Base-by-base conservation (phyloP, 192 early-diverging fungal species). In the Mortierella antarctica region DNA sequence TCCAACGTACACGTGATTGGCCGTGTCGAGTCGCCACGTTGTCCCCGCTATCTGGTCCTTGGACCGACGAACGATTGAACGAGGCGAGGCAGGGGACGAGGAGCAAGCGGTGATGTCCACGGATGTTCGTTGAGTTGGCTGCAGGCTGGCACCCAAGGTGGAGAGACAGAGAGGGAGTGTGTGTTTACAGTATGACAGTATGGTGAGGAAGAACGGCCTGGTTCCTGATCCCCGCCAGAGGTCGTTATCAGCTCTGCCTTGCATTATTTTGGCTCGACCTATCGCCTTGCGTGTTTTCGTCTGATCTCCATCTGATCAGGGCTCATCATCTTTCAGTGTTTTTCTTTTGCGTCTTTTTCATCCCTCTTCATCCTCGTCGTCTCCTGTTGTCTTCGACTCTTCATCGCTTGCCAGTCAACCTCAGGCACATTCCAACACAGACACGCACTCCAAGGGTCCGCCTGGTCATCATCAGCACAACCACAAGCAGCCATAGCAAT, bases 281-380 rank as follows among this genome's bases (percentile, higher is more conserved):
- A 31, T 31, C 31, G 31, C 31, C 1, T 1, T 31, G 31, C 31
- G 31, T 31, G 31, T 31, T 31, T 31, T 31, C 31, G 31, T 31
- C 31, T 31, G 31, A 31, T 31, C 31, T 31, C 31, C 31, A 31
- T 31, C 31, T 31, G 31, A 31, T 31, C 31, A 31, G 31, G 31
- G 31, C 50, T 18, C 14, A 20, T 57, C 20, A 15, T 44, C 53
- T 51, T n/a, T n/a, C n/a, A n/a, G n/a, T n/a, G 42, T 53, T 55
- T 10, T 57, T 57, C 42, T 51, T 21, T 67, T n/a, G 45, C 40
- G 18, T 18, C 20, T 57, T 42, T 53, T 60, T 21, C 67, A 56
- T 46, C 10, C 48, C 39, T 59, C 20, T 12, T 40, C 57, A 50
- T 53, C 48, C 31, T 1, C 31, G 31, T 31, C 17, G 15, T 62